Percentiles rank a stretch among this genome's conserved stretches.
These are phyloP conservation scores for Phytopythium cucurbitacearum DNA, from an alignment of 352 stramenopile species.

Conservation along the genomic window DNA sequence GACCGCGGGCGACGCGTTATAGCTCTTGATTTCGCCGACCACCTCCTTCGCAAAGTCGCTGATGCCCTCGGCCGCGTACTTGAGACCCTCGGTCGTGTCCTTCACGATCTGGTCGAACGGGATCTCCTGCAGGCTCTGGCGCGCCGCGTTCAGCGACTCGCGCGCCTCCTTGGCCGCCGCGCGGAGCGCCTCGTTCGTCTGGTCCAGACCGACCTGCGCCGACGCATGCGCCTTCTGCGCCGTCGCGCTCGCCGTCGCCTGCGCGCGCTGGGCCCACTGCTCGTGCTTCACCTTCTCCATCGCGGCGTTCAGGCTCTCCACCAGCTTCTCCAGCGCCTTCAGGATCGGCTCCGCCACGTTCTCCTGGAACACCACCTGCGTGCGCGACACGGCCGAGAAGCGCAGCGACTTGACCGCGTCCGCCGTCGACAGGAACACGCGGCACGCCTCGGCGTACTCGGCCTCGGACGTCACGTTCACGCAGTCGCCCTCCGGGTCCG, in stretches of 20 bases:
- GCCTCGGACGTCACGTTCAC: conserved; percentile 65
- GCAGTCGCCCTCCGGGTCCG: conserved; percentile 65
- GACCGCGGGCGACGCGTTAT: conserved; percentile 31
- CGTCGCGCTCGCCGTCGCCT: too few relatives aligned
- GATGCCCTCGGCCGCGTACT: conserved; percentile 68
- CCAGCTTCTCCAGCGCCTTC: conserved; percentile 78
- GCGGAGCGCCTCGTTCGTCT: conserved; percentile 67
- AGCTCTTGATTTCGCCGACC: conserved; percentile 65
- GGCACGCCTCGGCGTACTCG: conserved; percentile 63
- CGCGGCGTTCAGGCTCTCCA: conserved; percentile 69
- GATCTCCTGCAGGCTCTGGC: conserved; percentile 70
- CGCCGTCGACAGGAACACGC: conserved; percentile 34
- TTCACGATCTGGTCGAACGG: conserved; percentile 81
- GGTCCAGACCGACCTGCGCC: conserved; percentile 43
- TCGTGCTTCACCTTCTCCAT: conserved; percentile 85
- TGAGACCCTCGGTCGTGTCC: conserved; percentile 75
- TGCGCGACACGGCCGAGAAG: conserved; percentile 59
- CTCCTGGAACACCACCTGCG: conserved; percentile 67
- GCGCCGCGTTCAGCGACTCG: conserved; percentile 44
- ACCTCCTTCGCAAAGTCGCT: conserved; percentile 74
- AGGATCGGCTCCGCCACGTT: conserved; percentile 76
- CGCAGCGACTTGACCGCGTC: conserved; percentile 49
- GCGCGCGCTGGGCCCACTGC: conserved; percentile 51
- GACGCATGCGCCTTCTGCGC: conserved; percentile 32
- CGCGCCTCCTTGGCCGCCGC: conserved; percentile 47